Conservation (phyloP, 305 asterid species). For the Fraxinus sp. region DNA sequence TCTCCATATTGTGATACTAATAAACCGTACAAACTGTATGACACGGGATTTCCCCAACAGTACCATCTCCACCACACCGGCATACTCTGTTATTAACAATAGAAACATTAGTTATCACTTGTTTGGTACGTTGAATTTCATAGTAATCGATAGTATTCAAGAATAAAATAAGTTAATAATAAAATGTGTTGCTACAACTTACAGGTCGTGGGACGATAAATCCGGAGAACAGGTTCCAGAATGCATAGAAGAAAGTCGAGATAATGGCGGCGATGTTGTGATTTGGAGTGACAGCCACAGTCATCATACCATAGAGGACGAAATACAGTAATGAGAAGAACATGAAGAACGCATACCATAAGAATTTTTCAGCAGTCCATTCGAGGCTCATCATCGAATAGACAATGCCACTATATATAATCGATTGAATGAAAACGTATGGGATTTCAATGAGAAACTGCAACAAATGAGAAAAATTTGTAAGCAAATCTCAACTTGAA, state of each 20-base stretch:
- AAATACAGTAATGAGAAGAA: conserved; percentile 42
- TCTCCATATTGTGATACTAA: conserved; percentile 47
- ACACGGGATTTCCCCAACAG: conserved; percentile 45
- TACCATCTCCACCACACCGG: conserved; percentile 78
- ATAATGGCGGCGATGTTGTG: conserved; percentile 42
- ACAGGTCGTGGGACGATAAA: conserved; percentile 58
- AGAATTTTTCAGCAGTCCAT: conserved; percentile 47
- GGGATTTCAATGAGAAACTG: conserved; percentile 52
- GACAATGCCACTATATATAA: conserved; percentile 40
- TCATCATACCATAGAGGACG: conserved; percentile 63
- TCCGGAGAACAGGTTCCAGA: conserved; percentile 63
- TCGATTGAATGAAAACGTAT: conserved; percentile 37
- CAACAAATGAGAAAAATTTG: background rate
- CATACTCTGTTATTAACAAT: conserved; percentile 35
- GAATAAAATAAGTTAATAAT: background rate
- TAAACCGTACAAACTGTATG: conserved; percentile 58
- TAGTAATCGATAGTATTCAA: background rate
- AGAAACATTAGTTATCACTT: background rate
- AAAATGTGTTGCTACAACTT: conserved; percentile 12
- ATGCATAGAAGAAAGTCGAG: conserved; percentile 33
- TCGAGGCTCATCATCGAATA: conserved; percentile 62
- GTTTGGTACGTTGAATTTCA: background rate
- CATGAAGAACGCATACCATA: conserved; percentile 50
- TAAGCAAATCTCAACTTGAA: background rate
- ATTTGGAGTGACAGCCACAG: conserved; percentile 50